Percentiles rank a stretch among this genome's conserved stretches.
Conservation (phyloP, 148 eudicot species). For the Salicornia ramosissima region DNA sequence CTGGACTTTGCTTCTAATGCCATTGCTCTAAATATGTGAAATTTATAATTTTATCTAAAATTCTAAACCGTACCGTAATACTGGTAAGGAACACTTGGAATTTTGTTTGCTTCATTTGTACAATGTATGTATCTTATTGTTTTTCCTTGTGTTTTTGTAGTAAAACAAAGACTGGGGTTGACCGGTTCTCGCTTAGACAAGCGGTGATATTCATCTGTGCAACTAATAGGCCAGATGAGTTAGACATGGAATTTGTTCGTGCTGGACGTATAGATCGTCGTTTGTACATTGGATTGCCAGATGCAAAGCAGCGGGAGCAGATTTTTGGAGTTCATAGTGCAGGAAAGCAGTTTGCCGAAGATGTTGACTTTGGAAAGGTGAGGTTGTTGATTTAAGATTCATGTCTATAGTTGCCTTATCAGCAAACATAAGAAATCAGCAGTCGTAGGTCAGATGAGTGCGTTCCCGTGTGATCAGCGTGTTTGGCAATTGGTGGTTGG, state of each 20-base stretch:
- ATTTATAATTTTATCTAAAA: background rate
- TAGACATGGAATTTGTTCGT: slow-evolving; percentile 73
- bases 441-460: background rate
- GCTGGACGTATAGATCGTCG: slow-evolving; percentile 92
- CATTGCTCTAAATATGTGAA: background rate
- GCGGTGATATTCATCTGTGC: slow-evolving; percentile 94
- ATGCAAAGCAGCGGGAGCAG: slow-evolving; percentile 83
- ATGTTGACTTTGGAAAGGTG: slow-evolving; percentile 79
- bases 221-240: slow-evolving; percentile 90
- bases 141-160: slow-evolving; percentile 28
- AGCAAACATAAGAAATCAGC: background rate
- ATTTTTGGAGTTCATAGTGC: slow-evolving; percentile 83
- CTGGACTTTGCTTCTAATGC: background rate
- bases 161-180: slow-evolving; percentile 80
- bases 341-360: slow-evolving; percentile 77
- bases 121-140: background rate
- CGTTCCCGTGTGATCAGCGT: background rate
- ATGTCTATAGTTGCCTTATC: background rate
- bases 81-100: background rate
- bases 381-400: slow-evolving; percentile 8
- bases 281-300: slow-evolving; percentile 80
- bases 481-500: no score
- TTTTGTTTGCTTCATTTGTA: background rate
- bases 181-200: slow-evolving; percentile 76
- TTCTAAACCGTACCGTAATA: background rate